Evolutionary conservation across 2,329 filamentous ascomycete species (phyloP).

Genomic region (Fusarium solani-melongenae): DNA sequence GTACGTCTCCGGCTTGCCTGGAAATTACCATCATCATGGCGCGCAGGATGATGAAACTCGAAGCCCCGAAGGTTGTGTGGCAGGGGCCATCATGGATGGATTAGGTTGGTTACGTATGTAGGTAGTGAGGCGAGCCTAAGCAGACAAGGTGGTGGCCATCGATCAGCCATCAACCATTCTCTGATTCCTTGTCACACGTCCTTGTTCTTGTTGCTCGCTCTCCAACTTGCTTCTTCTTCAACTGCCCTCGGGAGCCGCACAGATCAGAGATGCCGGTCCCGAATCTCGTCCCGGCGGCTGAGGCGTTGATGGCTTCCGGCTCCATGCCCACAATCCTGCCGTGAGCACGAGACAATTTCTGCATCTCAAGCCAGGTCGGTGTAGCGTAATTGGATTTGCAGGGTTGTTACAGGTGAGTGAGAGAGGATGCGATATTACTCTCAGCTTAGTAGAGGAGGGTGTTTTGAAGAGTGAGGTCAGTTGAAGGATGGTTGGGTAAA

Average conservation of each 20-base stretch:
- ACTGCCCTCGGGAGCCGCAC: slow-evolving; percentile 9
- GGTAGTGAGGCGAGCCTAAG: slow-evolving; percentile 19
- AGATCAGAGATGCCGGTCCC: not conserved
- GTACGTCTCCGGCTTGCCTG: slow-evolving; percentile 25
- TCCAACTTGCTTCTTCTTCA: not conserved
- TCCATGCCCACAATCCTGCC: slow-evolving; percentile 17
- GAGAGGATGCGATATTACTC: slow-evolving; percentile 24
- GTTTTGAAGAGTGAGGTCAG: not conserved
- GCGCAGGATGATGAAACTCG: slow-evolving; percentile 38
- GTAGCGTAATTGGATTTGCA: slow-evolving; percentile 37
- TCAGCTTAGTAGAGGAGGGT: not conserved
- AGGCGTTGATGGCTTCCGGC: slow-evolving; percentile 19
- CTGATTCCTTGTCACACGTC: not conserved
- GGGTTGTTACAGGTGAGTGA: slow-evolving; percentile 36
- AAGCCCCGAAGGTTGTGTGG: slow-evolving; percentile 26
- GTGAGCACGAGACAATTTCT: slow-evolving; percentile 34
- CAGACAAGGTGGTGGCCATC: slow-evolving; percentile 9
- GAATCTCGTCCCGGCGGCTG: slow-evolving; percentile 18
- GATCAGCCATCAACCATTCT: not conserved
- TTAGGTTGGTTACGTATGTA: slow-evolving; percentile 26
- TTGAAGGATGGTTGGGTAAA: not conserved
- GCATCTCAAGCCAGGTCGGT: slow-evolving; percentile 23
- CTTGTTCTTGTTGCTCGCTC: not conserved
- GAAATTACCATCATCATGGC: slow-evolving; percentile 41
- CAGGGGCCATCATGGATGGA: slow-evolving; percentile 26